Evolutionary conservation across 1,284 basidiomycete genomes (phyloP).

Genomic region (Ganoderma boninense): DNA sequence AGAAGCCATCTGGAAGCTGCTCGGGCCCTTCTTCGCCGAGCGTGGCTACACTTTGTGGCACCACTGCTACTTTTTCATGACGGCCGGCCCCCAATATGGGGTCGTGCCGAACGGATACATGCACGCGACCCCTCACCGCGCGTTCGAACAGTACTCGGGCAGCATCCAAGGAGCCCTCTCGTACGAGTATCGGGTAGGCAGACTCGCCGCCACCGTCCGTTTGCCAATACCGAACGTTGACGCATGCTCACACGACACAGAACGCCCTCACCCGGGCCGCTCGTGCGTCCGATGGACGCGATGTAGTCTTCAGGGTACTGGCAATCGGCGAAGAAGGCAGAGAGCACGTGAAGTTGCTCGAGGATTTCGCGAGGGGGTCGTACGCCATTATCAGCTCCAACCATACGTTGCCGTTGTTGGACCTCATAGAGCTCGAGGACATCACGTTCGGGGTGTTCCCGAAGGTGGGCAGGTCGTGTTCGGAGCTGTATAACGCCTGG

Average conservation of each 20-base stretch:
- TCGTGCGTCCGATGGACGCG: not conserved
- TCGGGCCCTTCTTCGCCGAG: not conserved
- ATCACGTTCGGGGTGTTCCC: conserved; percentile 45
- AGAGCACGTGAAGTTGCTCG: conserved; percentile 11
- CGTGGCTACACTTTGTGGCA: not conserved
- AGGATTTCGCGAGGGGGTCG: not conserved
- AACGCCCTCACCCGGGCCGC: conserved; percentile 6
- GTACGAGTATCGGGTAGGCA: no score
- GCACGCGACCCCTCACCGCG: not conserved
- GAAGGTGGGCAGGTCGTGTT: conserved; percentile 28
- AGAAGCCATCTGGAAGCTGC: not conserved
- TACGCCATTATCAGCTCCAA: conserved; percentile 12
- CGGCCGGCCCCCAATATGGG: not conserved
- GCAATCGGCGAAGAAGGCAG: conserved; percentile 6
- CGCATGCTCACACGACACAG: not conserved
- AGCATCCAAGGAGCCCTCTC: no score
- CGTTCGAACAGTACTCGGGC: not conserved
- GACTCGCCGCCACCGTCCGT: no score
- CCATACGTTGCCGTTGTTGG: conserved; percentile 31
- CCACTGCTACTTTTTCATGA: not conserved
- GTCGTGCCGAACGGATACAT: not conserved
- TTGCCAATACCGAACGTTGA: no score
- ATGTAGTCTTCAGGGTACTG: conserved; percentile 10
- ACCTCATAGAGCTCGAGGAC: conserved; percentile 39
- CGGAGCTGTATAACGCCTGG: conserved; percentile 28